These are phyloP conservation scores for Dunaliella sp. DNA, from an alignment of 139 green algal species.

Conservation along the genomic window DNA sequence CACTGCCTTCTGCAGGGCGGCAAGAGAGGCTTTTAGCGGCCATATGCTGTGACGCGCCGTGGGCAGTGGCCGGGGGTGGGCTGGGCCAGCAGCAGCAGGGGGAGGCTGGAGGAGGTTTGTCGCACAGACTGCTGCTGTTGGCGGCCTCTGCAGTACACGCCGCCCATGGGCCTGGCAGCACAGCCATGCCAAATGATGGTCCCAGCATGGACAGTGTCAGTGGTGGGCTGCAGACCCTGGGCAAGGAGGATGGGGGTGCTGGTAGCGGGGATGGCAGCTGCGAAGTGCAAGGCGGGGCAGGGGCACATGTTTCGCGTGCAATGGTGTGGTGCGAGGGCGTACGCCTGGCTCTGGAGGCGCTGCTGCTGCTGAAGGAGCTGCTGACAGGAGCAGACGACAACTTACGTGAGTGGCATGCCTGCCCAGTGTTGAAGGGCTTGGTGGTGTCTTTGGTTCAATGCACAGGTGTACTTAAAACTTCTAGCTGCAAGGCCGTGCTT, in stretches of 20 bases:
- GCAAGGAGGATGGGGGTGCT: neutral
- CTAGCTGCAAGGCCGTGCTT: too few species aligned
- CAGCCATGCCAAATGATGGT: neutral
- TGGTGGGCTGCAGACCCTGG: neutral
- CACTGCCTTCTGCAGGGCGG: too few species aligned
- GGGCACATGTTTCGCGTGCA: neutral
- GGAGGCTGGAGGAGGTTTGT: neutral
- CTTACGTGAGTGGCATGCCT: neutral
- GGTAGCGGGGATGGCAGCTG: neutral
- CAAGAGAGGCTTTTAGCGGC: neutral
- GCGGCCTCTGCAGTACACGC: neutral
- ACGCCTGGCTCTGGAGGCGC: slow-evolving; percentile 5
- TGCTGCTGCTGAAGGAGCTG: slow-evolving; percentile 1
- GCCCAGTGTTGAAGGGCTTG: neutral
- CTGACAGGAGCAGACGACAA: neutral
- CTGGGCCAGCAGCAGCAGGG: neutral
- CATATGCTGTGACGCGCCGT: neutral
- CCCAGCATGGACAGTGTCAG: neutral
- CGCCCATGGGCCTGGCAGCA: too few species aligned
- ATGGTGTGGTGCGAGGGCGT: slow-evolving; percentile 6
- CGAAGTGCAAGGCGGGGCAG: neutral
- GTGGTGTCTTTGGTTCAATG: too few species aligned
- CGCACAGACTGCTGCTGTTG: neutral
- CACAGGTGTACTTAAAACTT: too few species aligned
- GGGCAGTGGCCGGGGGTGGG: neutral